phyloP scores from a whole-genome alignment of 1,284 basidiomycete species.

The Leccinum olivaceoglutinosum region DNA sequence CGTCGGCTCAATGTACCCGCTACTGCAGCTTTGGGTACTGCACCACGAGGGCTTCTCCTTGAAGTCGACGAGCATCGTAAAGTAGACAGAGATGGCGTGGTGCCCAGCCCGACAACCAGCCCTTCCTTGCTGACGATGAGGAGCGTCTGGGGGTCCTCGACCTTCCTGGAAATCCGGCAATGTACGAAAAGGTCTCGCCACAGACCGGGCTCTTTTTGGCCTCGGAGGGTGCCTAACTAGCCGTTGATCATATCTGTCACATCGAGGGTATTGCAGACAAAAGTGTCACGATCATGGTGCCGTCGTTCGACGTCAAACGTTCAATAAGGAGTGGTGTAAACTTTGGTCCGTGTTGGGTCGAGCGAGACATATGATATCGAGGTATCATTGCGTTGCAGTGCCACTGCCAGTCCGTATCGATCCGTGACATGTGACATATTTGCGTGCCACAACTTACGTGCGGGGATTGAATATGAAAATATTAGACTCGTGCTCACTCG shows the following conservation, averaged over 20 bases:
- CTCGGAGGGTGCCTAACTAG: constrained; percentile 95
- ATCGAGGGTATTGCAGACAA: no score
- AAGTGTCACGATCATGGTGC: no score
- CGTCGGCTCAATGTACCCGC: constrained; percentile 96
- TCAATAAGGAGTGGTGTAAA: no score
- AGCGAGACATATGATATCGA: no score
- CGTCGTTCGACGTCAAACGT: no score
- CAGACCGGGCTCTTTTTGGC: constrained; percentile 95
- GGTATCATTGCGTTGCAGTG: no score
- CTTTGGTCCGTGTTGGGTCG: no score
- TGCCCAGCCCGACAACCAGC: constrained; percentile 86
- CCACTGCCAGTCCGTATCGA: no score
- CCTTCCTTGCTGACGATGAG: constrained; percentile 83
- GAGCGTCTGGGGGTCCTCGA: constrained; percentile 77
- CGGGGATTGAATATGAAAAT: no score
- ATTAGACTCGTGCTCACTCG: no score
- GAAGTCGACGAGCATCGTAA: constrained; percentile 77
- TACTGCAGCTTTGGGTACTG: constrained; percentile 99
- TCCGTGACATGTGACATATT: no score
- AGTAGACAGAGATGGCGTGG: constrained; percentile 95
- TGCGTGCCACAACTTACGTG: no score
- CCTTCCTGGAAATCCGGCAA: constrained; percentile 84
- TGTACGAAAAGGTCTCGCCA: constrained; percentile 92
- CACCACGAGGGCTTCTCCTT: constrained; percentile 86
- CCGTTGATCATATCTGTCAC: constrained; percentile 48